Evolutionary conservation across 2,329 filamentous ascomycete species (phyloP).

Genomic region (Botrytis medusae): DNA sequence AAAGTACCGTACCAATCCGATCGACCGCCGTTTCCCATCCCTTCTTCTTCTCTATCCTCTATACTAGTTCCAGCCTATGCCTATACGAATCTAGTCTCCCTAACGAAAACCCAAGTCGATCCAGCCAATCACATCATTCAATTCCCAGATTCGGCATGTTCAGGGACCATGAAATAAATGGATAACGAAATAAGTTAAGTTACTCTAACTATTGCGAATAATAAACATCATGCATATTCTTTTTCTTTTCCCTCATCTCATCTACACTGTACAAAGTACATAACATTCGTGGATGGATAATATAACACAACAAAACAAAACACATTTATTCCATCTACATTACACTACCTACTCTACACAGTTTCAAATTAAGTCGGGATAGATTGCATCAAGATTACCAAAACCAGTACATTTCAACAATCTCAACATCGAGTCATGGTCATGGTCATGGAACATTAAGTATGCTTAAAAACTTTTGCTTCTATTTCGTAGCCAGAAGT

Average conservation of each 20-base stretch:
- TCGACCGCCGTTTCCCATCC: background rate
- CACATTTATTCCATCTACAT: background rate
- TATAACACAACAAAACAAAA: background rate
- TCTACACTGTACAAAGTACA: background rate
- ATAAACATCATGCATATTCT: background rate
- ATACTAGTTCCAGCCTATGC: too few relatives aligned
- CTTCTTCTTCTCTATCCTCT: background rate
- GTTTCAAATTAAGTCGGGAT: background rate
- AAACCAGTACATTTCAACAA: background rate
- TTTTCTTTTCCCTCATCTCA: background rate
- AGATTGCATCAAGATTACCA: background rate
- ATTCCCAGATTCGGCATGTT: background rate
- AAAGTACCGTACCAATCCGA: background rate
- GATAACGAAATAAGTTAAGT: too few relatives aligned
- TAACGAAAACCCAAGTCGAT: too few relatives aligned
- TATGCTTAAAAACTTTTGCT: slow-evolving; percentile 3
- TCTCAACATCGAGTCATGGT: background rate
- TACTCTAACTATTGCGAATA: background rate
- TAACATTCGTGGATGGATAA: background rate
- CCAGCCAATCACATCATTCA: background rate
- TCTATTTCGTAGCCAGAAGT: slow-evolving; percentile 18
- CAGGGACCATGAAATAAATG: too few relatives aligned
- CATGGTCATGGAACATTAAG: background rate
- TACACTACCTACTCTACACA: background rate
- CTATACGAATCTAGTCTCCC: too few relatives aligned